phyloP scores from a whole-genome alignment of 257 asterid genomes.

The Gynochthodes officinalis region DNA sequence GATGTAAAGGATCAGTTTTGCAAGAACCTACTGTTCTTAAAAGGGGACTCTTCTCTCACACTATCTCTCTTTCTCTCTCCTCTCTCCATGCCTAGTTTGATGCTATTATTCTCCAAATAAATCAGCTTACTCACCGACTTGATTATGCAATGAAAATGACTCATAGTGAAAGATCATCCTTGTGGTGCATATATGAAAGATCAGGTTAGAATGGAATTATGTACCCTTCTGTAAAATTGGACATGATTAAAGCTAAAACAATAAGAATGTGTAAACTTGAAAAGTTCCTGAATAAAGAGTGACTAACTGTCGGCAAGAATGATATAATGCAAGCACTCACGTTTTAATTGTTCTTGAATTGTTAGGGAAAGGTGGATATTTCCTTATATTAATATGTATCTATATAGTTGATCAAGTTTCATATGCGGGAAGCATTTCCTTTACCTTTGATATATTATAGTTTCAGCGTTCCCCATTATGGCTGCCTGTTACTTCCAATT shows the following conservation, averaged over 20 bases:
- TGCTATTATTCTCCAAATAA: neutral
- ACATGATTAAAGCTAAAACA: too few relatives aligned
- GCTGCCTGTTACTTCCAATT: neutral
- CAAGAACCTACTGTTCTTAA: neutral
- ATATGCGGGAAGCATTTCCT: neutral
- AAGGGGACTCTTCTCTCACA: neutral
- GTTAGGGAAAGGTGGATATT: neutral
- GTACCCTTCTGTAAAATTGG: too few relatives aligned
- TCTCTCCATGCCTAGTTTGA: too few relatives aligned
- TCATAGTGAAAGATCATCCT: too few relatives aligned
- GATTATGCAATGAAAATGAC: neutral
- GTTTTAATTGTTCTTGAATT: too few relatives aligned
- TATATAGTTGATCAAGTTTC: neutral
- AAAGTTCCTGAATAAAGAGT: too few relatives aligned
- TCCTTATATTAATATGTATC: neutral
- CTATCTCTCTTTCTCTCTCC: neutral
- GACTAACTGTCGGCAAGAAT: too few relatives aligned
- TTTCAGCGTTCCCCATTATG: neutral
- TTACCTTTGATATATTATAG: neutral
- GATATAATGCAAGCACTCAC: too few relatives aligned
- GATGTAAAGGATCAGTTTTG: neutral
- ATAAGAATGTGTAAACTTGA: too few relatives aligned
- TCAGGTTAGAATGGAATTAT: too few relatives aligned
- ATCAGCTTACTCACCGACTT: neutral
- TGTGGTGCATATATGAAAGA: neutral